Evolutionary conservation across 1,284 basidiomycete species (phyloP).

Genomic region (Ustilago crameri): DNA sequence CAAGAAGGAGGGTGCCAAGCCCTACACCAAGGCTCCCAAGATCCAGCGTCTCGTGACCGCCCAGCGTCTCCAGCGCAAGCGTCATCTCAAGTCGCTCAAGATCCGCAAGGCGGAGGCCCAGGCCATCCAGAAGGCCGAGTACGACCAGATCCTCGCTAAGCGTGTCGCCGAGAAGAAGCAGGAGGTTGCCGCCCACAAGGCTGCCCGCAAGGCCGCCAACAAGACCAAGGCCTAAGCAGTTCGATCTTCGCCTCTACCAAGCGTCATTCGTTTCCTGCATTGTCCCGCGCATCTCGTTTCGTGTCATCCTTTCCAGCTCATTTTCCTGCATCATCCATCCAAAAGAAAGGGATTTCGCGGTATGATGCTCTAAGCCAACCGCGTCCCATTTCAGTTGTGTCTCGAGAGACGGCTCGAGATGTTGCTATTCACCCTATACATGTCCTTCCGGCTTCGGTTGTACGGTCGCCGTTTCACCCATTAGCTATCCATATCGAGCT

Average conservation of each 20-base stretch:
- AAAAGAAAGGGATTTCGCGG: constrained; percentile 29
- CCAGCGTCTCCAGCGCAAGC: constrained; percentile 92
- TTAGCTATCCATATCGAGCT: constrained; percentile 20
- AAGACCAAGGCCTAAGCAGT: constrained; percentile 50
- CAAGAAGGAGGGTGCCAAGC: constrained; percentile 93
- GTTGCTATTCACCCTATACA: constrained; percentile 10
- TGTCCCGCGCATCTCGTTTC: constrained; percentile 28
- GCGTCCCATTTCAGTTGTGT: constrained; percentile 22
- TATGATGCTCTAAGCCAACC: constrained; percentile 18
- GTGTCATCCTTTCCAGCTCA: constrained; percentile 11
- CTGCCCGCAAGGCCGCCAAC: constrained; percentile 52
- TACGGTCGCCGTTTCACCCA: constrained; percentile 3
- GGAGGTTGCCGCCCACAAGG: constrained; percentile 41
- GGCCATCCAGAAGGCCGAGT: constrained; percentile 91
- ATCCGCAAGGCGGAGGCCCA: constrained; percentile 87
- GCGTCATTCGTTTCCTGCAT: constrained; percentile 19
- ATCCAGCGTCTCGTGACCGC: constrained; percentile 81
- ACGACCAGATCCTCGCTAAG: constrained; percentile 82
- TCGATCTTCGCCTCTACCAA: constrained; percentile 5
- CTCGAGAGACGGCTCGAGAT: constrained; percentile 42
- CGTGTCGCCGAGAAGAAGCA: constrained; percentile 91
- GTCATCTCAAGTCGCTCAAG: constrained; percentile 90
- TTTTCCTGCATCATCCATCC: constrained; percentile 19
- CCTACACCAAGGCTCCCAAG: constrained; percentile 96
- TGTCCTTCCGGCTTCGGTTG: constrained; percentile 3